These are phyloP conservation scores for Fusarium abutilonis DNA, from an alignment of 2,329 filamentous ascomycete species.

Conservation along the genomic window DNA sequence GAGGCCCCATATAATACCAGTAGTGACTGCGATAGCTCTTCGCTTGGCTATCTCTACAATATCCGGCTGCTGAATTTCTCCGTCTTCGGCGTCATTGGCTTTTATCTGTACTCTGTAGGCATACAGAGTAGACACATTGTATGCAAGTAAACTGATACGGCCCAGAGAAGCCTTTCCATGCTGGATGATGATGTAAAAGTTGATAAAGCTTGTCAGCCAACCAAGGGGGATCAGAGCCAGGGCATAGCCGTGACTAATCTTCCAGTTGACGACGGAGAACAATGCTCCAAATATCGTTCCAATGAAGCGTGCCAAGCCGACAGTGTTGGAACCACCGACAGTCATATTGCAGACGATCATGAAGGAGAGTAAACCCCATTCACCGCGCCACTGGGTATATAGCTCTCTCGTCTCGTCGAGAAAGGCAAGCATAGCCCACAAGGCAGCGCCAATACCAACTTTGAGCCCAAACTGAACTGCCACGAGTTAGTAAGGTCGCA, in stretches of 20 bases:
- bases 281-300: conserved; percentile 85
- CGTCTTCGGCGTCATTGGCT: conserved; percentile 84
- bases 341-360: conserved; percentile 99
- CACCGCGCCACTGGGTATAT: conserved; percentile 89
- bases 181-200: conserved; percentile 89
- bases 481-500: conserved; percentile 54
- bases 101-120: conserved; percentile 86
- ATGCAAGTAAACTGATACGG: conserved; percentile 92
- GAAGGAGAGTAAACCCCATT: conserved; percentile 96
- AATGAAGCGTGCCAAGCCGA: conserved; percentile 83
- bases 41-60: conserved; percentile 90
- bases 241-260: conserved; percentile 77
- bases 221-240: conserved; percentile 80
- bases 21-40: conserved; percentile 86
- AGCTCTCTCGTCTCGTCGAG: conserved; percentile 78
- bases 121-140: conserved; percentile 94
- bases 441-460: conserved; percentile 86
- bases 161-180: conserved; percentile 88
- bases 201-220: conserved; percentile 81
- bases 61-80: conserved; percentile 81
- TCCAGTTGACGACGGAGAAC: conserved; percentile 82
- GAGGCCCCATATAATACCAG: conserved; percentile 91
- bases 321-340: conserved; percentile 95
- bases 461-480: conserved; percentile 81
- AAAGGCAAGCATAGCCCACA: conserved; percentile 91